Conservation (phyloP, 441 rosid species). For the Erodium trifolium region DNA sequence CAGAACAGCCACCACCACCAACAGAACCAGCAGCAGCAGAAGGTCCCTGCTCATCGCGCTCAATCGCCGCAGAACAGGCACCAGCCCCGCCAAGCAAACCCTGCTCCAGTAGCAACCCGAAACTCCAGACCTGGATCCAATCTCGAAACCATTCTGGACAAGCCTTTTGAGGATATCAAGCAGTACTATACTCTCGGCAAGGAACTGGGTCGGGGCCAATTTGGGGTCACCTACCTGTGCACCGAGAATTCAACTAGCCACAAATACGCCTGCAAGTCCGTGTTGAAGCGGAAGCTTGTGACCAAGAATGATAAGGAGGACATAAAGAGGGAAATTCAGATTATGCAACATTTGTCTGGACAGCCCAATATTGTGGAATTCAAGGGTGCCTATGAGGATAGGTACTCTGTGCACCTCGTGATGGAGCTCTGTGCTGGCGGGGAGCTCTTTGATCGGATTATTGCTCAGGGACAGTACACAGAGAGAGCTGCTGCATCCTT, state of each 20-base stretch:
- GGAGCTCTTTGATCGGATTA: slow-evolving; percentile 82
- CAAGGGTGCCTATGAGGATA: slow-evolving; percentile 77
- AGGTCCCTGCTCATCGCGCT: background rate
- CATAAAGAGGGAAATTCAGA: slow-evolving; percentile 68
- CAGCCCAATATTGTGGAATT: slow-evolving; percentile 82
- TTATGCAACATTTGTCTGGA: slow-evolving; percentile 86
- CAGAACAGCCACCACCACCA: background rate
- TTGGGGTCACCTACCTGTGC: slow-evolving; percentile 80
- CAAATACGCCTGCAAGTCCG: slow-evolving; percentile 75
- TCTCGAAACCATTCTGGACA: slow-evolving; percentile 52
- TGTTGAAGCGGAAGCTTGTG: slow-evolving; percentile 65
- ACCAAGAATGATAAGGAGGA: slow-evolving; percentile 65
- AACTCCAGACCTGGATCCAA: slow-evolving; percentile 18
- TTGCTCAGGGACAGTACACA: slow-evolving; percentile 67
- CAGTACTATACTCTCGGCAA: slow-evolving; percentile 48
- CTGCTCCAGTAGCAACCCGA: background rate
- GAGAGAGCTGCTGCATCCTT: slow-evolving; percentile 84
- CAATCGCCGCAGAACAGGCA: slow-evolving; percentile 13
- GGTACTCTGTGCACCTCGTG: slow-evolving; percentile 73
- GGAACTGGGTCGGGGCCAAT: slow-evolving; percentile 87
- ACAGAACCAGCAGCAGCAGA: background rate
- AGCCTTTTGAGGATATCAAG: slow-evolving; percentile 67
- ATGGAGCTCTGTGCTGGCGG: slow-evolving; percentile 99
- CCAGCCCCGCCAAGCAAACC: slow-evolving; percentile 9
- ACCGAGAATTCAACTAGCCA: slow-evolving; percentile 65